phyloP scores from a whole-genome alignment of 2,329 filamentous ascomycete species.

The Monosporascus sp. region DNA sequence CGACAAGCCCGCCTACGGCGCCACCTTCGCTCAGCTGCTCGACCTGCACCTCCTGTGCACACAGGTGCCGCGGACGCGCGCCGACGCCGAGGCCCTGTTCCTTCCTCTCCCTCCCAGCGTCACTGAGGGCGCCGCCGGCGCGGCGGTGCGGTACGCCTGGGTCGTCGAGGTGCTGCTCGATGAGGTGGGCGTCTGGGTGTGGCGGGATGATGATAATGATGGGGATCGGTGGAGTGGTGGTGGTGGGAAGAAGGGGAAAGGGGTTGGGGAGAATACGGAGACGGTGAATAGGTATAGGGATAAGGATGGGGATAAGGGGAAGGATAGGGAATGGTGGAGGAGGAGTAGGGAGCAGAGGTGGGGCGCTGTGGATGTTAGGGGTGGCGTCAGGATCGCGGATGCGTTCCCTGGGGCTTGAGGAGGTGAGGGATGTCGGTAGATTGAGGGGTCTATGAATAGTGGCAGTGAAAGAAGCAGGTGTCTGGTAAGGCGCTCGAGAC shows the following conservation, averaged over 20 bases:
- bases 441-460: not conserved
- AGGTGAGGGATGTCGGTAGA: not conserved
- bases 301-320: conserved; percentile 5
- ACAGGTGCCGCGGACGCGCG: conserved; percentile 32
- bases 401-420: conserved; percentile 24
- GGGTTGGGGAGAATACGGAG: conserved; percentile 3
- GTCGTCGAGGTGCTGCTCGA: conserved; percentile 48
- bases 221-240: not conserved
- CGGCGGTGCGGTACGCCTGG: conserved; percentile 29
- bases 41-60: conserved; percentile 51
- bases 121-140: conserved; percentile 1
- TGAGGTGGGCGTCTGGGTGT: conserved; percentile 41
- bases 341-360: conserved; percentile 47
- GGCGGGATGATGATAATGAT: not conserved
- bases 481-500: too few species aligned
- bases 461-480: too few species aligned
- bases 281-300: conserved; percentile 2
- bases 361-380: conserved; percentile 40
- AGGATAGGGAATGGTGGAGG: conserved; percentile 2
- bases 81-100: conserved; percentile 34
- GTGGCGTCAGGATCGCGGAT: conserved; percentile 32
- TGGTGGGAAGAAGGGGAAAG: not conserved
- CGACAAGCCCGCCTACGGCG: conserved; percentile 48
- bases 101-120: conserved; percentile 4
- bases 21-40: conserved; percentile 49